Percentiles rank a stretch among this genome's conserved stretches.
These are phyloP conservation scores for Heliophila coronopifolia DNA, from an alignment of 441 rosid genomes.

Conservation along the genomic window DNA sequence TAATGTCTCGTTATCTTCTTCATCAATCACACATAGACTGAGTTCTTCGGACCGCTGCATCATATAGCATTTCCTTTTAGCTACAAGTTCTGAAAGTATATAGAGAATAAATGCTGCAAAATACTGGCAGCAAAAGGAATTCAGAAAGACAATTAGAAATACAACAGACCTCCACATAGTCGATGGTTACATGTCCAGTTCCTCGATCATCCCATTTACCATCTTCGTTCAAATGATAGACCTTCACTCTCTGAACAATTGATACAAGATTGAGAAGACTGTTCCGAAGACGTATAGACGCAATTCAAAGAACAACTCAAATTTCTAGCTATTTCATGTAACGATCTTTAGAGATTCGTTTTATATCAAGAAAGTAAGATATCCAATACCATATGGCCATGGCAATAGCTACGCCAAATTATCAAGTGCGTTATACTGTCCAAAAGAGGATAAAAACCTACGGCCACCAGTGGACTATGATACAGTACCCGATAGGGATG, in stretches of 20 bases:
- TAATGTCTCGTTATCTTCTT: slow-evolving; percentile 83
- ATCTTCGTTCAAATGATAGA: slow-evolving; percentile 80
- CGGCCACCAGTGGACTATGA: background rate
- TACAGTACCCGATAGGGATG: background rate
- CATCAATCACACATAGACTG: slow-evolving; percentile 78
- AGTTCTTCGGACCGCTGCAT: slow-evolving; percentile 85
- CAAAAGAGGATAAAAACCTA: background rate
- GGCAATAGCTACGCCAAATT: background rate
- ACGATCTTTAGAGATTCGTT: background rate
- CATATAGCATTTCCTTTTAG: slow-evolving; percentile 20
- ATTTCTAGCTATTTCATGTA: background rate
- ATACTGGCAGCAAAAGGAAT: slow-evolving; percentile 11
- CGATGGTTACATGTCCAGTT: slow-evolving; percentile 88
- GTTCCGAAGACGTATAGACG: background rate
- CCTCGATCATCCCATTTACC: slow-evolving; percentile 99
- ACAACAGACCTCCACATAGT: slow-evolving; percentile 77
- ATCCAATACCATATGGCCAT: background rate
- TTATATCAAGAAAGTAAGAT: background rate
- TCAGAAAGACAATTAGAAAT: slow-evolving; percentile 9
- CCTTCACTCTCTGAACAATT: slow-evolving; percentile 78
- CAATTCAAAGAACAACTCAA: slow-evolving; percentile 2
- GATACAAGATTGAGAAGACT: slow-evolving; percentile 10
- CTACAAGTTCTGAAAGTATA: background rate
- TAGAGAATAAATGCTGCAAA: slow-evolving; percentile 8
- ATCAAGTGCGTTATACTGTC: background rate